Evolutionary conservation across 768 basidiomycete genomes (phyloP), one percentile per base, ranked within the genome.

Genomic region (Leccinum boreale): DNA sequence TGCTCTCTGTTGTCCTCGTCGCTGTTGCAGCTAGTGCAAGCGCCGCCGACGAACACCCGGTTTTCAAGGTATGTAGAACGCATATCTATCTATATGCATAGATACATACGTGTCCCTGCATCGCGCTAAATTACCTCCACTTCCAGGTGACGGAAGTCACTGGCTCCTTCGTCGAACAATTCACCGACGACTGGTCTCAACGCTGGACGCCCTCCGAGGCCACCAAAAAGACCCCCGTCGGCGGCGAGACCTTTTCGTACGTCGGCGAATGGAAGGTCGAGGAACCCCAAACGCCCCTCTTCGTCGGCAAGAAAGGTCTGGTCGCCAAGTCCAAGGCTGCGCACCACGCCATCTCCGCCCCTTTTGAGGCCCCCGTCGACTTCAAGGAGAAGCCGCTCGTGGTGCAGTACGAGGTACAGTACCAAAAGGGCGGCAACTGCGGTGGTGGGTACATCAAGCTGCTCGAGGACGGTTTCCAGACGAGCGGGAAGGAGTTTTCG

Each of bases 391-490:
- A 95, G 75, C 90, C 95, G 46, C 80, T 98, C 47, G 94, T 98
- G 63, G 89, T 98, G 19, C 94, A 97, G 72, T 99, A 99, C 68
- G 97, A 99, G 73, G 97, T 97, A 78, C 96, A 98, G 78, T 94
- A 97, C 74, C 95, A 99, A 80, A 94, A 98, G 76, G 95, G 96
- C 45, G 92, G 97, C 50, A 97, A 97, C 77, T 98, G 97, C 67
- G 97, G 97, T 74, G 97, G 97, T 79, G 97, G 97, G 39, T 99
- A 99, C 77, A 77, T 98, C 78, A 99, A 98, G 77, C 86, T 98
- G 56, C 85, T 99, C 46, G 88, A 90, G 70, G 88, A 94, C 66
- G 94, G 93, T 58, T 94, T 94, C 85, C 92, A 95, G 78, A 89
- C 89, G 59, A 89, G 86, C 61, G 90, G 90, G 58, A 91, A 94